Evolutionary conservation across 371 early-diverging fungal genomes (phyloP).

Genomic region (Saksenaea vasiformis): DNA sequence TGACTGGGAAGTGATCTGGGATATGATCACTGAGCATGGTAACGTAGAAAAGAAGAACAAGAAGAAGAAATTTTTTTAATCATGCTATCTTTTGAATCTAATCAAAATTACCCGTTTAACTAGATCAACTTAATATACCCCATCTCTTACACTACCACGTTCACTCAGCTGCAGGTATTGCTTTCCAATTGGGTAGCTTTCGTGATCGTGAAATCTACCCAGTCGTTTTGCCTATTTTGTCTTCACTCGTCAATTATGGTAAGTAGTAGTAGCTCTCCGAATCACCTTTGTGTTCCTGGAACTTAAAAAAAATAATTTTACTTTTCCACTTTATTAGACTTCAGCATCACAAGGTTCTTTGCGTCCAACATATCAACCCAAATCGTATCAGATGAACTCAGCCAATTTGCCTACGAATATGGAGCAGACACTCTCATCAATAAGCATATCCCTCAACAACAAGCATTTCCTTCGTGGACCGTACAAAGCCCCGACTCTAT

Average conservation of each 20-base stretch:
- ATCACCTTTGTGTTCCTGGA: slow-evolving; percentile 1
- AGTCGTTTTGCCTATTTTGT: slow-evolving; percentile 46
- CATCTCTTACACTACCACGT: slow-evolving; percentile 36
- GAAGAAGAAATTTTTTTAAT: background rate
- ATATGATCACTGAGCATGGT: slow-evolving; percentile 54
- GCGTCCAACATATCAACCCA: slow-evolving; percentile 19
- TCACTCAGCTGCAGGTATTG: slow-evolving; percentile 32
- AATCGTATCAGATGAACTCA: slow-evolving; percentile 36
- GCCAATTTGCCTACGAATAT: slow-evolving; percentile 46
- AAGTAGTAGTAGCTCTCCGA: slow-evolving; percentile 10
- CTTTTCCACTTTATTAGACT: slow-evolving; percentile 24
- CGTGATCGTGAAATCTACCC: slow-evolving; percentile 43
- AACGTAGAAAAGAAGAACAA: slow-evolving; percentile 8
- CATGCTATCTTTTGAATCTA: background rate
- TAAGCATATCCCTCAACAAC: slow-evolving; percentile 31
- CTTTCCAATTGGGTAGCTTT: slow-evolving; percentile 41
- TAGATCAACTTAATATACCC: slow-evolving; percentile 40
- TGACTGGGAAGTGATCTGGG: slow-evolving; percentile 47
- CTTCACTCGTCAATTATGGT: slow-evolving; percentile 49
- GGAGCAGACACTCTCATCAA: slow-evolving; percentile 42
- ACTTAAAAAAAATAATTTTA: slow-evolving; percentile 4
- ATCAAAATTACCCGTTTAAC: background rate
- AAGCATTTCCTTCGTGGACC: slow-evolving; percentile 7
- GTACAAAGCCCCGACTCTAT: background rate
- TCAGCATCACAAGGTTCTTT: slow-evolving; percentile 34